A percentile compares a stretch with the other conserved stretches of the same genome.
These are phyloP conservation scores for Allium cepa DNA, from an alignment of 106 monocot genomes.

Conservation along the genomic window DNA sequence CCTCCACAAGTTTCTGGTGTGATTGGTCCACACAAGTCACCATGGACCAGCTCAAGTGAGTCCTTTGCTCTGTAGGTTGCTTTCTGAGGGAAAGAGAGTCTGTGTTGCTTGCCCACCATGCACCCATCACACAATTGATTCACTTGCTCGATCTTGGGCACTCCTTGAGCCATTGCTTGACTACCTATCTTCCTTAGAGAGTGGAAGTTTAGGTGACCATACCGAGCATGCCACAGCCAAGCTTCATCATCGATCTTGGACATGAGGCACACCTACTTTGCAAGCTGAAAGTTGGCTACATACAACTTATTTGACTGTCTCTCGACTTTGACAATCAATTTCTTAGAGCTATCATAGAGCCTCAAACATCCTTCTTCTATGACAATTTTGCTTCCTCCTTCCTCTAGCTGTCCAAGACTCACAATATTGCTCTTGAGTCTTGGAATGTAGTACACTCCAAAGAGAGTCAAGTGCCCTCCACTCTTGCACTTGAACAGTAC, in stretches of 20 bases:
- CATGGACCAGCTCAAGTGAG: background rate
- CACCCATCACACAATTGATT: background rate
- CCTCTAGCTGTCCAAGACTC: background rate
- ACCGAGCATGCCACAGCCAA: background rate
- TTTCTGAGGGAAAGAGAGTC: background rate
- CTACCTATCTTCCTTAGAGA: background rate
- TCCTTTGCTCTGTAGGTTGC: background rate
- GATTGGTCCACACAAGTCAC: background rate
- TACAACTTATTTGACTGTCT: background rate
- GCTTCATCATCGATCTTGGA: background rate
- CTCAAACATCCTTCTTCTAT: background rate
- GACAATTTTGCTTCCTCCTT: background rate
- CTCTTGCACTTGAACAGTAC: background rate
- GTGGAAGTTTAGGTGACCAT: background rate
- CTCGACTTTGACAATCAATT: background rate
- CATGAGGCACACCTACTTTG: background rate
- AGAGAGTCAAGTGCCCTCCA: background rate
- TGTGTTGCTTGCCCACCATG: background rate
- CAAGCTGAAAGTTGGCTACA: background rate
- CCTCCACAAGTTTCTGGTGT: background rate
- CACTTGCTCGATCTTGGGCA: background rate
- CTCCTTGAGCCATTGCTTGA: background rate
- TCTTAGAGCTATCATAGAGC: too few species aligned
- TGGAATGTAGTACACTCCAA: background rate
- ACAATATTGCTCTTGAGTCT: background rate